phyloP scores from a whole-genome alignment of 805 yeast species.

The Candida argentea region DNA sequence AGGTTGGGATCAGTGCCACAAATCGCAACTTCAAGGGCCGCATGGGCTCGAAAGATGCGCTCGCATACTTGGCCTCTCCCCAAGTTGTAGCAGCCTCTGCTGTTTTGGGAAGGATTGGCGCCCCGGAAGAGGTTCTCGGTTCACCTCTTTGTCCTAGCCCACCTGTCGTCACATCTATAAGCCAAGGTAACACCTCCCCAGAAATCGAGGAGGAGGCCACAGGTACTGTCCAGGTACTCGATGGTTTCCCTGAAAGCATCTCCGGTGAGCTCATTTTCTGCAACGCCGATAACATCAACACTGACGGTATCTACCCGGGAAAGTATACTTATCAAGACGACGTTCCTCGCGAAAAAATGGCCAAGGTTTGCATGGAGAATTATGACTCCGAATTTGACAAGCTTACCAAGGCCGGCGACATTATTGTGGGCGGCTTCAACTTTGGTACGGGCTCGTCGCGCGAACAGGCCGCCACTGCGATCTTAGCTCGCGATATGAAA shows the following conservation, averaged over 20 bases:
- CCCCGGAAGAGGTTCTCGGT: slow-evolving; percentile 79
- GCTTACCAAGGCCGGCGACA: slow-evolving; percentile 81
- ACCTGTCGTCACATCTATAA: slow-evolving; percentile 26
- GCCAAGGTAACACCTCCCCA: slow-evolving; percentile 8
- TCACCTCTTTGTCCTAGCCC: slow-evolving; percentile 38
- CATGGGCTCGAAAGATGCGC: slow-evolving; percentile 96
- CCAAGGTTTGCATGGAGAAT: slow-evolving; percentile 98
- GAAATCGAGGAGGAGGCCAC: slow-evolving; percentile 21
- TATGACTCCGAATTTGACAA: slow-evolving; percentile 82
- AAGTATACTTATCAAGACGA: slow-evolving; percentile 98
- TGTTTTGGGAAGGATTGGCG: slow-evolving; percentile 85
- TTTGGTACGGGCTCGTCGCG: slow-evolving; percentile 98
- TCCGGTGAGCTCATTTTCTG: slow-evolving; percentile 90
- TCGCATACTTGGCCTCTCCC: slow-evolving; percentile 94
- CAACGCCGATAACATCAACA: slow-evolving; percentile 94
- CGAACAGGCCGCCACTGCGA: slow-evolving; percentile 99
- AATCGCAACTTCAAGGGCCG: slow-evolving; percentile 98
- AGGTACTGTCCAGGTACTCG: slow-evolving; percentile 56
- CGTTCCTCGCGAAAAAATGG: slow-evolving; percentile 91
- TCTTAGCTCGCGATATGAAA: slow-evolving; percentile 86
- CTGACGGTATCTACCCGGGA: slow-evolving; percentile 99
- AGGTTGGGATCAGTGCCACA: slow-evolving; percentile 96
- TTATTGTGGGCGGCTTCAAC: slow-evolving; percentile 84
- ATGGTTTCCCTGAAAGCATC: slow-evolving; percentile 84
- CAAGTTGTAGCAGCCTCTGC: slow-evolving; percentile 99